Percentiles rank a stretch among this genome's conserved stretches.
Evolutionary conservation across 2,329 filamentous ascomycete species (phyloP).

Genomic region (Colletotrichum cereale): DNA sequence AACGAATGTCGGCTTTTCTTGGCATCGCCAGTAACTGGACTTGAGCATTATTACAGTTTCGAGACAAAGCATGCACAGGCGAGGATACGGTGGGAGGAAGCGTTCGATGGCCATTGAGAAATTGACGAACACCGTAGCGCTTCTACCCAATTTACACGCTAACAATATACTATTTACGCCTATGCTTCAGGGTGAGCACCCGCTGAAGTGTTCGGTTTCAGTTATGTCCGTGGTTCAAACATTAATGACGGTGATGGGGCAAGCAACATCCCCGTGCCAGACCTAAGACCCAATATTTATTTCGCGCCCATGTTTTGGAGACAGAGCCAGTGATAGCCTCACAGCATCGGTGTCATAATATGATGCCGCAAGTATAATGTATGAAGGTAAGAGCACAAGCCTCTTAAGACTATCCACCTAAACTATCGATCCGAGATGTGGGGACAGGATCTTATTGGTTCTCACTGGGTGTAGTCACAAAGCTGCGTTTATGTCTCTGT

Average conservation of each 20-base stretch:
- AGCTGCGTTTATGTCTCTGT: conserved; percentile 41
- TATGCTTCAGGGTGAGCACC: conserved; percentile 48
- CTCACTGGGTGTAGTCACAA: too few relatives aligned
- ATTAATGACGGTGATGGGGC: too few relatives aligned
- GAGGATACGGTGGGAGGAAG: neutral
- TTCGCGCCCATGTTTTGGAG: conserved; percentile 38
- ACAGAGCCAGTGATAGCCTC: conserved; percentile 43
- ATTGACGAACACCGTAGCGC: neutral
- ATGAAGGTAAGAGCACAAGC: neutral
- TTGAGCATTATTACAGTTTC: neutral
- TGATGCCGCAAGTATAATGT: conserved; percentile 51
- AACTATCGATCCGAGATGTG: conserved; percentile 48
- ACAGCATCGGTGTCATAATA: conserved; percentile 48
- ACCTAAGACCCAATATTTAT: conserved; percentile 59
- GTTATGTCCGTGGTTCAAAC: neutral
- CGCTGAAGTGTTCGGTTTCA: conserved; percentile 41
- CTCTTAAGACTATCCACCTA: conserved; percentile 20
- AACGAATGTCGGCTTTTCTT: too few relatives aligned
- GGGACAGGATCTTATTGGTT: too few relatives aligned
- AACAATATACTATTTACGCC: conserved; percentile 24
- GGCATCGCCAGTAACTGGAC: neutral
- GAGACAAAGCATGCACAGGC: neutral
- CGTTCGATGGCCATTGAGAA: neutral
- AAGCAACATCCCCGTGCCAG: conserved; percentile 58
- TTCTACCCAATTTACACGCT: neutral